Percentiles rank a stretch among this genome's conserved stretches.
phyloP scores from a whole-genome alignment of 2,329 filamentous ascomycete genomes.

The Sordariomycetes sp. region DNA sequence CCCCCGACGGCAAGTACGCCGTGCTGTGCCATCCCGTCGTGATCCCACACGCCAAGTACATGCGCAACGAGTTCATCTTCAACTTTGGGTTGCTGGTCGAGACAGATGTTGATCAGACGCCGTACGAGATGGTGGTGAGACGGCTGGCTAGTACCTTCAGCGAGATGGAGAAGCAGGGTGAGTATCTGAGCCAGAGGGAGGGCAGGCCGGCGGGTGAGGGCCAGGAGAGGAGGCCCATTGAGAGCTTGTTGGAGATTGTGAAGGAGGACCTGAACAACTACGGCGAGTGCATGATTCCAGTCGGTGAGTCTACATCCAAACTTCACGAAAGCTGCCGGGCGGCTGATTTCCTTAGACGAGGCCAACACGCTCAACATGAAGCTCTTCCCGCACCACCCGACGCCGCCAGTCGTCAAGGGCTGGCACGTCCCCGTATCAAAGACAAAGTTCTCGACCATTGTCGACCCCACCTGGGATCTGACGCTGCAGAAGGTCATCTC shows the following conservation, averaged over 20 bases:
- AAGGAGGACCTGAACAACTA: constrained; percentile 92
- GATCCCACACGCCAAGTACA: constrained; percentile 72
- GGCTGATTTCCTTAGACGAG: constrained; percentile 50
- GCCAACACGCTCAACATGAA: constrained; percentile 95
- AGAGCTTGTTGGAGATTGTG: constrained; percentile 72
- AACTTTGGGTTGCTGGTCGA: constrained; percentile 86
- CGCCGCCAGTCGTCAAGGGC: constrained; percentile 67
- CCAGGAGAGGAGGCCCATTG: constrained; percentile 55
- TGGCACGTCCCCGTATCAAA: constrained; percentile 86
- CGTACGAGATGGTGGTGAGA: constrained; percentile 76
- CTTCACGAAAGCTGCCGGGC: neutral
- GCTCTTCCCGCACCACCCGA: constrained; percentile 74
- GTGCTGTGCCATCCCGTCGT: constrained; percentile 86
- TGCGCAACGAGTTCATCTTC: constrained; percentile 95
- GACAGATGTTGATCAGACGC: constrained; percentile 56
- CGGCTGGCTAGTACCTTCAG: constrained; percentile 80
- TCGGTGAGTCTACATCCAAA: constrained; percentile 47
- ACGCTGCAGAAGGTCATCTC: constrained; percentile 72
- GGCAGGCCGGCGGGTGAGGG: constrained; percentile 24
- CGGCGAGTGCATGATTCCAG: constrained; percentile 96
- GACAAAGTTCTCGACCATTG: constrained; percentile 53
- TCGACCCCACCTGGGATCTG: constrained; percentile 64
- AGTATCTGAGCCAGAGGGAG: constrained; percentile 62
- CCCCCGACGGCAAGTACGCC: constrained; percentile 59
- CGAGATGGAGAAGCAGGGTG: constrained; percentile 84